phyloP scores from a whole-genome alignment of 1,139 yeast species.

The Candida tropicalis region DNA sequence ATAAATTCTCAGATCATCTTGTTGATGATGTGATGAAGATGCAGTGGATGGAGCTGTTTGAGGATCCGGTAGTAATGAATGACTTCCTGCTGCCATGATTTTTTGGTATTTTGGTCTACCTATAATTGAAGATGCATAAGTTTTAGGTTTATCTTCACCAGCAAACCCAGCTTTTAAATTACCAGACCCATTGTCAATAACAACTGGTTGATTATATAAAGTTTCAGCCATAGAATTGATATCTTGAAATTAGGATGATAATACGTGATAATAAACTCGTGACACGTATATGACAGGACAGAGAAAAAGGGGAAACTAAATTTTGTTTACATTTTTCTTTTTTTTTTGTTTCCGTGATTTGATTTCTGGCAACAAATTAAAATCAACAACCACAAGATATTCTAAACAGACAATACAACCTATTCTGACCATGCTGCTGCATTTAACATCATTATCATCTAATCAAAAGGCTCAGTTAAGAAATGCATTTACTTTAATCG shows the following conservation, averaged over 20 bases:
- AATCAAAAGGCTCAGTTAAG: slow-evolving; percentile 47
- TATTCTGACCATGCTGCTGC: slow-evolving; percentile 12
- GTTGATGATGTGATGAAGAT: slow-evolving; percentile 26
- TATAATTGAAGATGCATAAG: slow-evolving; percentile 53
- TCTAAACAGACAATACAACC: not conserved
- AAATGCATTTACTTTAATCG: slow-evolving; percentile 65
- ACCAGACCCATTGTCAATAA: slow-evolving; percentile 93
- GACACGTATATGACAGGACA: no score
- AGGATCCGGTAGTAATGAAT: slow-evolving; percentile 43
- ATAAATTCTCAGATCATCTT: slow-evolving; percentile 44
- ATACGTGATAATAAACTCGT: no score
- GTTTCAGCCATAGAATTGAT: slow-evolving; percentile 15
- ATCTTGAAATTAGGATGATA: no score
- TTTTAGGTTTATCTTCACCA: slow-evolving; percentile 81
- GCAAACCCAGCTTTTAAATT: slow-evolving; percentile 89
- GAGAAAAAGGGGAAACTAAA: no score
- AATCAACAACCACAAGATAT: slow-evolving; percentile 2
- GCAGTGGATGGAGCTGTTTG: slow-evolving; percentile 18
- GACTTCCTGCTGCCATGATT: slow-evolving; percentile 68
- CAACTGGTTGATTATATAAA: slow-evolving; percentile 80
- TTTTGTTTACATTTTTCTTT: not conserved
- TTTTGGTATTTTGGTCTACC: slow-evolving; percentile 86
- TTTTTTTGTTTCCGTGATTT: not conserved
- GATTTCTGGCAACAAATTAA: slow-evolving; percentile 10
- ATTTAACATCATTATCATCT: slow-evolving; percentile 39